These are phyloP conservation scores for Thalia dealbata DNA, from an alignment of 176 grass and related monocot species.

Conservation along the genomic window DNA sequence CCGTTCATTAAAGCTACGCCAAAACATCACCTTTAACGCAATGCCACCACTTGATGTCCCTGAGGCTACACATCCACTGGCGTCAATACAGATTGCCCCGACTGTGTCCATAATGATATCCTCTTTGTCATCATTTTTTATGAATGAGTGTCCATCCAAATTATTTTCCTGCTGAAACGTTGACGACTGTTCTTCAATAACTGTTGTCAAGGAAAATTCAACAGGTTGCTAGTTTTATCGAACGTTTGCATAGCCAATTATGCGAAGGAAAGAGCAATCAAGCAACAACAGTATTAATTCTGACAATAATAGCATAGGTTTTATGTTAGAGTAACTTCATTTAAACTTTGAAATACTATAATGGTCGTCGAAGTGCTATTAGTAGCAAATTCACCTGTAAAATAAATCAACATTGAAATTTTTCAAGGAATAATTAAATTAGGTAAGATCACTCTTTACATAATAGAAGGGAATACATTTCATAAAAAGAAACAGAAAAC, in stretches of 20 bases:
- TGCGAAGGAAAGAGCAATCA: neutral
- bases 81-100: conserved; percentile 72
- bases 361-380: too few relatives aligned
- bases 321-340: too few relatives aligned
- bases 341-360: too few relatives aligned
- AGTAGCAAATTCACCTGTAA: too few relatives aligned
- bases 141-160: conserved; percentile 3
- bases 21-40: conserved; percentile 60
- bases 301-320: too few relatives aligned
- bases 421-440: too few relatives aligned
- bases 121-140: conserved; percentile 24
- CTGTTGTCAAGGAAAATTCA: neutral
- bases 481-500: too few relatives aligned
- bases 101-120: conserved; percentile 83
- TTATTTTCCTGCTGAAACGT: neutral
- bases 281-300: too few relatives aligned
- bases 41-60: conserved; percentile 94
- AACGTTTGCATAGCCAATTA: neutral
- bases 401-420: too few relatives aligned
- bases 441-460: too few relatives aligned
- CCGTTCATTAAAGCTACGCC: neutral
- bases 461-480: too few relatives aligned
- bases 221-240: neutral
- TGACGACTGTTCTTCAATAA: neutral
- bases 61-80: conserved; percentile 55